A percentile compares a stretch with the other conserved stretches of the same genome.
Conservation (phyloP, 2,329 filamentous ascomycete genomes). For the Penicillium sp. region DNA sequence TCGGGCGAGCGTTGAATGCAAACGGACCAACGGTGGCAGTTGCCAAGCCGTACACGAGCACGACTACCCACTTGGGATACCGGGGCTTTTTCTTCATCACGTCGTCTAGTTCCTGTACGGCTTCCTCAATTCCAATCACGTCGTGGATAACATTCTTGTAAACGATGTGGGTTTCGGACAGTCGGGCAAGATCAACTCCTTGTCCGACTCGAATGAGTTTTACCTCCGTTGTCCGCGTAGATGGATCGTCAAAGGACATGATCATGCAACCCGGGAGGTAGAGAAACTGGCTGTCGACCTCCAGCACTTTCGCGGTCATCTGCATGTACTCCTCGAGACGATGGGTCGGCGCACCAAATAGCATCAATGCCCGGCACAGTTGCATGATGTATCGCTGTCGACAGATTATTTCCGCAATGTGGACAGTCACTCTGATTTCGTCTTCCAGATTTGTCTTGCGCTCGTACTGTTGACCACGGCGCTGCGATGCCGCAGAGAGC, state of each 20-base stretch:
- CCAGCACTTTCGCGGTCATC: conserved; percentile 81
- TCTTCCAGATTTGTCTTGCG: conserved; percentile 37
- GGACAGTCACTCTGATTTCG: conserved; percentile 59
- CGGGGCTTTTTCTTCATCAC: conserved; percentile 61
- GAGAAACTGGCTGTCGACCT: conserved; percentile 84
- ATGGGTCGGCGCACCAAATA: conserved; percentile 89
- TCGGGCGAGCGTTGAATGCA: conserved; percentile 71
- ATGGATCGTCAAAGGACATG: conserved; percentile 60
- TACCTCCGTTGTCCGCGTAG: conserved; percentile 47
- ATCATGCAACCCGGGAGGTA: conserved; percentile 68
- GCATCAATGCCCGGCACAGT: conserved; percentile 82
- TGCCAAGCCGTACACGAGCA: conserved; percentile 72
- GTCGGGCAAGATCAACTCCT: conserved; percentile 44
- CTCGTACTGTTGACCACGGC: conserved; percentile 24
- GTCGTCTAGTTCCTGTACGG: conserved; percentile 41
- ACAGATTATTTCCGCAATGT: conserved; percentile 68
- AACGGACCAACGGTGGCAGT: conserved; percentile 76
- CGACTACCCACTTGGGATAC: conserved; percentile 53
- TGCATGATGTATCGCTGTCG: conserved; percentile 82
- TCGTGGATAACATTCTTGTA: conserved; percentile 51
- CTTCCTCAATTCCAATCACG: conserved; percentile 46
- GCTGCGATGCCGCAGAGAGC: conserved; percentile 29
- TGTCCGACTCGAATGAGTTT: conserved; percentile 44
- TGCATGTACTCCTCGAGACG: conserved; percentile 85
- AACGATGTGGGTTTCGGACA: conserved; percentile 45